Evolutionary conservation across 352 stramenopile species (phyloP).

Genomic region (Globisporangium carolinianum): DNA sequence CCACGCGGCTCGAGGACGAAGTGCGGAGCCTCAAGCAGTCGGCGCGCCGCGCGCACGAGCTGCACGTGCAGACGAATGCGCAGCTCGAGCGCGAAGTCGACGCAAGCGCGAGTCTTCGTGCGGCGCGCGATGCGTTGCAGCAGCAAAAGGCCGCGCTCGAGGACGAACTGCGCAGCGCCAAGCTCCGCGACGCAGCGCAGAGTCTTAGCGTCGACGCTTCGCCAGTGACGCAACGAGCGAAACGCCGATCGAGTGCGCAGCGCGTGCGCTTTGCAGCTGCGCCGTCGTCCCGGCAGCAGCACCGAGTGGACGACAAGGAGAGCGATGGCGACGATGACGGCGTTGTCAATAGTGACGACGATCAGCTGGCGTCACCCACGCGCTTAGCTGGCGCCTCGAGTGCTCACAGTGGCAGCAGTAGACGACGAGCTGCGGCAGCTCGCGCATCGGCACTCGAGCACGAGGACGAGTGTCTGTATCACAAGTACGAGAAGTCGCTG

Average conservation of each 20-base stretch:
- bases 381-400: too few relatives aligned
- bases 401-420: too few relatives aligned
- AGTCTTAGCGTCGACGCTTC: conserved; percentile 20
- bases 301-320: background rate
- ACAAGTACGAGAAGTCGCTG: conserved; percentile 5
- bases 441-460: background rate
- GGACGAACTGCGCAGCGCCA: conserved; percentile 29
- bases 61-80: conserved; percentile 46
- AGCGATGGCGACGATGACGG: too few relatives aligned
- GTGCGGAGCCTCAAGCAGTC: conserved; percentile 47
- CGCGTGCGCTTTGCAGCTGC: conserved; percentile 6
- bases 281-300: background rate
- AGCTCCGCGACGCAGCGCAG: conserved; percentile 33
- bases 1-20: conserved; percentile 47
- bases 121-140: conserved; percentile 28
- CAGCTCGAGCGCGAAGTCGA: conserved; percentile 49
- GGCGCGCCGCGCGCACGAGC: conserved; percentile 47
- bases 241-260: background rate
- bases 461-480: conserved; percentile 12
- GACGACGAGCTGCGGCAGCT: background rate
- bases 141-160: conserved; percentile 33
- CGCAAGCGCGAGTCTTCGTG: conserved; percentile 36
- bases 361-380: too few relatives aligned
- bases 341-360: too few relatives aligned
- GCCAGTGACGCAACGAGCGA: background rate